Base-by-base conservation (phyloP, 2,329 filamentous ascomycete genomes). In the Penicillium palitans region DNA sequence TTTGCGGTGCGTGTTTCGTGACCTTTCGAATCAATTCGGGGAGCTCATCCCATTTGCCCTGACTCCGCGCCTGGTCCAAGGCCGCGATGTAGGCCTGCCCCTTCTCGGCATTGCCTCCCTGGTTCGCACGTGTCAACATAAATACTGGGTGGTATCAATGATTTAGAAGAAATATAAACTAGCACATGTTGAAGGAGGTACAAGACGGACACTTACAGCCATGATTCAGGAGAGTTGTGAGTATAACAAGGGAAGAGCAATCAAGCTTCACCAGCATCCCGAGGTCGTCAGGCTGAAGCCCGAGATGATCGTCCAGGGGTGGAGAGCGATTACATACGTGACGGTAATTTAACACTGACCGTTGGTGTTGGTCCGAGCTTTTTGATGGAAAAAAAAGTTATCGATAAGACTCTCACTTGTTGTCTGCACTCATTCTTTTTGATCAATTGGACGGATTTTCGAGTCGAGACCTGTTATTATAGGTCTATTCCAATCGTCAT, bases 11-110 rank as follows among this genome's bases (percentile, higher is more conserved):
- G 83, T 99, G 93, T 77, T 99, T 98, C 71, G 89, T 90, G 70
- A 98, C 84, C 78, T 99, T 99, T 74, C 93, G 87, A 69, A 95
- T 88, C 63, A 96, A 84, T 78, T 98, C 93, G 27, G 91, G 90
- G 31, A 98, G 84, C 31, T 90, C 86, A 66, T 87, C 82, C 95
- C 95, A 99, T 74, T 87, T 88, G 52, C 90, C 92, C 70, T 93
- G 87, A 76, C 91, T 96, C 70, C 95, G 89, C 65, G 91, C 92
- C 67, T 88, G 84, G 74, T 98, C 91, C 71, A 99, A 85, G 76
- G 87, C 86, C 72, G 85, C 83, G 66, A 96, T 84, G 77, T 98
- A 98, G 73, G 88, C 86, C 67, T 84, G 84, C 62, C 88, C 93
- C 80, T 99, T 99, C 65, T 84, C 82, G 77, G 86, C 81, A 73